These are phyloP conservation scores for Didymella glomerata DNA, from an alignment of 2,329 filamentous ascomycete genomes.

Conservation along the genomic window DNA sequence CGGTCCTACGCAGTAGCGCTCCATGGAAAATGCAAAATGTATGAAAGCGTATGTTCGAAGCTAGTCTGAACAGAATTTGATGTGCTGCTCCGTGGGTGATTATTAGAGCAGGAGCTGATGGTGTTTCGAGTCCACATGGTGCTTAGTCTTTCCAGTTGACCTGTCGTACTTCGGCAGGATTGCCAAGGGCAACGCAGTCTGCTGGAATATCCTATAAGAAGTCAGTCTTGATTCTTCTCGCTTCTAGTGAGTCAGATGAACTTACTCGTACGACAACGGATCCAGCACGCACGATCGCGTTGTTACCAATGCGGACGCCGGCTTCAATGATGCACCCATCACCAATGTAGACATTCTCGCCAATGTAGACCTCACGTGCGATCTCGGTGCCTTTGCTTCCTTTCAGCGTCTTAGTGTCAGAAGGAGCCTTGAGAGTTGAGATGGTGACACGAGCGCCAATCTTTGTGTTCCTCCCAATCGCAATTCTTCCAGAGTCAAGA, in stretches of 20 bases:
- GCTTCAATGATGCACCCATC: constrained; percentile 68
- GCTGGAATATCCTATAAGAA: constrained; percentile 55
- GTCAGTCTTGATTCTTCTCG: constrained; percentile 31
- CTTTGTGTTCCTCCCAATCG: constrained; percentile 76
- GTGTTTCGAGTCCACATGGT: neutral
- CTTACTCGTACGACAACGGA: constrained; percentile 64
- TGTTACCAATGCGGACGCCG: constrained; percentile 63
- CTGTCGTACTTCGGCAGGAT: constrained; percentile 53
- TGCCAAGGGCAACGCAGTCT: constrained; percentile 58
- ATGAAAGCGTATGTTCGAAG: neutral
- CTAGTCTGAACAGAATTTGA: neutral
- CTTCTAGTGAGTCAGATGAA: constrained; percentile 8
- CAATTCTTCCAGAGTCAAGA: constrained; percentile 84
- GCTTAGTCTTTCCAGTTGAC: constrained; percentile 30
- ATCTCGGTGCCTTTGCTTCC: constrained; percentile 76
- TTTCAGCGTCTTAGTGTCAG: constrained; percentile 75
- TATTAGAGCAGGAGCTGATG: neutral
- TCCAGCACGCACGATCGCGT: constrained; percentile 63
- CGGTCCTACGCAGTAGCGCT: constrained; percentile 11
- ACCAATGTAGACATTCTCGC: constrained; percentile 74
- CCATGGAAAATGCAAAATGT: neutral
- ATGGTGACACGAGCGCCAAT: constrained; percentile 85
- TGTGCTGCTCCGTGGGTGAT: too few species aligned
- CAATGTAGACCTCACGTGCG: constrained; percentile 77
- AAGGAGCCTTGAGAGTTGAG: constrained; percentile 76